Conservation (phyloP, 768 basidiomycete genomes). For the Russula emetica region DNA sequence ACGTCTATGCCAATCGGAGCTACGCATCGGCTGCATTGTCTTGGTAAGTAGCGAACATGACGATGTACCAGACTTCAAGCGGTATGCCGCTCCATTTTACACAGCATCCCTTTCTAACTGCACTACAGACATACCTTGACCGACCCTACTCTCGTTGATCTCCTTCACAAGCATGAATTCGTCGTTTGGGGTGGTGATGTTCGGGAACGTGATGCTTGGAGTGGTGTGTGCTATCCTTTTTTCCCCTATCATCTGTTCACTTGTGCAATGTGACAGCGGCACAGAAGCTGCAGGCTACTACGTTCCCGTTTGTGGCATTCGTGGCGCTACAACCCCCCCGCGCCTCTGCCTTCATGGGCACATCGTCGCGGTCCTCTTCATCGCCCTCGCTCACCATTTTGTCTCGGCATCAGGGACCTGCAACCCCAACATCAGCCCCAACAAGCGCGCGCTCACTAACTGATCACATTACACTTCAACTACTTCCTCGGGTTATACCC, state of each 20-base stretch:
- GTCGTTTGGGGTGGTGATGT: slow-evolving; percentile 93
- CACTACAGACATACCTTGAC: slow-evolving; percentile 63
- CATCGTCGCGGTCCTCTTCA: slow-evolving; percentile 31
- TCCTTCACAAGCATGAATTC: slow-evolving; percentile 68
- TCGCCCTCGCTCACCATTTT: slow-evolving; percentile 67
- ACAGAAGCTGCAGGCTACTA: slow-evolving; percentile 79
- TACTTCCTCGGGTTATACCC: slow-evolving; percentile 77
- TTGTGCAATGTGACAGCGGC: slow-evolving; percentile 40
- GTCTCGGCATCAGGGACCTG: slow-evolving; percentile 75
- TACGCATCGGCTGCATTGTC: slow-evolving; percentile 71
- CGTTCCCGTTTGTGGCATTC: slow-evolving; percentile 92
- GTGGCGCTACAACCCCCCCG: slow-evolving; percentile 78
- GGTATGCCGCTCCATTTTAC: slow-evolving; percentile 41
- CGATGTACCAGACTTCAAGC: slow-evolving; percentile 81
- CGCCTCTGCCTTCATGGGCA: slow-evolving; percentile 36
- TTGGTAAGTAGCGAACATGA: slow-evolving; percentile 90
- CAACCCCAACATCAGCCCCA: slow-evolving; percentile 44
- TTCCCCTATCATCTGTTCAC: not conserved
- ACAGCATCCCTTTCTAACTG: not conserved
- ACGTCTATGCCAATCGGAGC: slow-evolving; percentile 62
- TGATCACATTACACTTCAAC: slow-evolving; percentile 60
- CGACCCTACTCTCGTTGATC: slow-evolving; percentile 61
- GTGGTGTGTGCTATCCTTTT: slow-evolving; percentile 41
- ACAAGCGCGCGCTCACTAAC: slow-evolving; percentile 63
- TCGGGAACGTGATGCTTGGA: slow-evolving; percentile 75